Percentiles rank a stretch among this genome's conserved stretches.
Conservation (phyloP, 805 yeast genomes). For the Kockiozyma suomiensis region DNA sequence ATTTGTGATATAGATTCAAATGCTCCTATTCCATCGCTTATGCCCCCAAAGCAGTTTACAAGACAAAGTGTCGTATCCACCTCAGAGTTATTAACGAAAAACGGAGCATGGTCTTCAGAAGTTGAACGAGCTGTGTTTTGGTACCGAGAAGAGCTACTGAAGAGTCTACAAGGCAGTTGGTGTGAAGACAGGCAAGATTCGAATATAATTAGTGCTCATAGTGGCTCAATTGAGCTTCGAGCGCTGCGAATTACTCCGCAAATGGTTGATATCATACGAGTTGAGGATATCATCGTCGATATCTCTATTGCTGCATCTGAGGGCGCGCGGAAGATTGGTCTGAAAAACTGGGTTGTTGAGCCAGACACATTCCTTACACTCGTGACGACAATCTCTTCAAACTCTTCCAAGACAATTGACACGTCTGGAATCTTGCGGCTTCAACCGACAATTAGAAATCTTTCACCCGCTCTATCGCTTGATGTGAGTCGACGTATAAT, state of each 20-base stretch:
- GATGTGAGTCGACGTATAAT: conserved; percentile 61
- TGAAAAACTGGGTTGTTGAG: conserved; percentile 23
- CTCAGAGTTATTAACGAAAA: not conserved
- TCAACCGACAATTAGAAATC: conserved; percentile 27
- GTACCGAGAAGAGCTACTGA: conserved; percentile 70
- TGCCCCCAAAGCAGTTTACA: conserved; percentile 29
- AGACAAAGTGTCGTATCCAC: not conserved
- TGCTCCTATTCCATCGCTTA: conserved; percentile 20
- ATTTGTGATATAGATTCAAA: conserved; percentile 28
- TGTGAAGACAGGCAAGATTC: conserved; percentile 9
- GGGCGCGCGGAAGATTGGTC: conserved; percentile 11
- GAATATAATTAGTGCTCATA: not conserved
- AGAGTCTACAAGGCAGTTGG: conserved; percentile 71
- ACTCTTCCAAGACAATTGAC: not conserved
- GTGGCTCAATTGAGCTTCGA: conserved; percentile 68
- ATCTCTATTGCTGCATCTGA: conserved; percentile 3
- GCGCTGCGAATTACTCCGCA: conserved; percentile 61
- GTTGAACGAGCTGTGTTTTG: conserved; percentile 62
- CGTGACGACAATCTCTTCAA: conserved; percentile 4
- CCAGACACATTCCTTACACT: conserved; percentile 20
- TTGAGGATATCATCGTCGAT: conserved; percentile 51
- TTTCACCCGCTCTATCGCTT: conserved; percentile 18
- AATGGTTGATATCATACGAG: conserved; percentile 60
- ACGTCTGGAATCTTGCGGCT: conserved; percentile 24
- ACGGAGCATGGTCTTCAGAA: conserved; percentile 14